Evolutionary conservation across 2,329 filamentous ascomycete species (phyloP).

Genomic region (Sclerotinia subarctica): DNA sequence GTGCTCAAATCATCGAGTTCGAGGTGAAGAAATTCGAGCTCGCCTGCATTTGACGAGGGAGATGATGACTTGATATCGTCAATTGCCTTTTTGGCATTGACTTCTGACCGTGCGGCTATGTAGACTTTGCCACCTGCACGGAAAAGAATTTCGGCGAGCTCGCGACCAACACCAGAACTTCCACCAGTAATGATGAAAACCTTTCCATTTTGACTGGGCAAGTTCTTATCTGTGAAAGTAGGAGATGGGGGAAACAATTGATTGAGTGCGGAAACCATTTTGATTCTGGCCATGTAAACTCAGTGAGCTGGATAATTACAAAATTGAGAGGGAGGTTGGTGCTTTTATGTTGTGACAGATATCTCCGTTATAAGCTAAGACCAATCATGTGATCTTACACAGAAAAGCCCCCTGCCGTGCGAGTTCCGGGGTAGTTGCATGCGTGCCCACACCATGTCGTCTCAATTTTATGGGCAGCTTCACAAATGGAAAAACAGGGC

Average conservation of each 20-base stretch:
- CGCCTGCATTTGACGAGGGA: slow-evolving; percentile 25
- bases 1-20: slow-evolving; percentile 40
- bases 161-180: slow-evolving; percentile 41
- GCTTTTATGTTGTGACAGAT: background rate
- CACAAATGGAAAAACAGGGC: no score
- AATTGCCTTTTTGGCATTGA: slow-evolving; percentile 41
- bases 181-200: slow-evolving; percentile 43
- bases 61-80: slow-evolving; percentile 16
- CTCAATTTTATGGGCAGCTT: no score
- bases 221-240: slow-evolving; percentile 42
- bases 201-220: slow-evolving; percentile 41
- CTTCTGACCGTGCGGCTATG: slow-evolving; percentile 44
- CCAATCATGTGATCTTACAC: no score
- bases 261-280: background rate
- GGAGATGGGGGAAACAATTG: slow-evolving; percentile 17
- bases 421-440: no score
- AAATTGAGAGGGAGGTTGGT: background rate
- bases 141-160: slow-evolving; percentile 50
- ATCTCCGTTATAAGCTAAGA: background rate
- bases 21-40: slow-evolving; percentile 39
- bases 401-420: no score
- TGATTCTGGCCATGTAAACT: background rate
- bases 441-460: no score
- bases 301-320: background rate
- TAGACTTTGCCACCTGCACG: slow-evolving; percentile 49